Evolutionary conservation across 495 filamentous ascomycete genomes (phyloP), one percentile per base, ranked within the genome.

Genomic region (Sporormia fimetaria): DNA sequence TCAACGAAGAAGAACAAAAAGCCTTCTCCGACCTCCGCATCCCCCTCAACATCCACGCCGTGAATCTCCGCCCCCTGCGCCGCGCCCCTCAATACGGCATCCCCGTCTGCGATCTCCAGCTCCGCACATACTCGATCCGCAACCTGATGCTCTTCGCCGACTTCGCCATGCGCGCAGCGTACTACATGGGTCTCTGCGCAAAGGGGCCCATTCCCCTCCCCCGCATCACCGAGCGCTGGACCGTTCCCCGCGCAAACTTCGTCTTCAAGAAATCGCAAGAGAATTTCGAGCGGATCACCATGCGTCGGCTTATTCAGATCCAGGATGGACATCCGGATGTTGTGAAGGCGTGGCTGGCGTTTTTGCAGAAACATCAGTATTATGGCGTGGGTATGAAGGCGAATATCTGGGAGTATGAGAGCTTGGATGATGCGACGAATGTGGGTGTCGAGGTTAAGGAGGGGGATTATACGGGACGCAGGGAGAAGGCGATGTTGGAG

Each of bases 351-450:
- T 98, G 90, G 90, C 62, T 98, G 30, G 87, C 83, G 9, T 96
- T 90, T 47, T 58, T 98, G 48, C 74, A 76, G 59, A 93, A 90
- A 63, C 78, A 94, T 56, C 77, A 81, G 10, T 94, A 88, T 58
- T 83, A 92, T 57, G 90, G 92, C 6, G 78, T 96, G 18, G 90
- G 90, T 55, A 94, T 98, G 87, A 98, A 98, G 70, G 88, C 92
- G 17, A 95, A 98, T 56, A 71, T 96, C 32, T 98, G 81, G 80
- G 81, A 88, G 56, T 81, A 81, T 65, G 75, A 81, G 51, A 73
- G 71, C 42, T 56, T 93, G 42, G 58, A 57, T 8, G 44, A 43
- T 2, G 60, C 27, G 21, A 42, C 55, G 49, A 46, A 47, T 30
- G 47, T 62, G 42, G 60, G 61, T 18, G 34, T 27, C 16, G 44